These are phyloP conservation scores for Lyophyllum atratum DNA, from an alignment of 768 basidiomycete genomes.

Conservation along the genomic window DNA sequence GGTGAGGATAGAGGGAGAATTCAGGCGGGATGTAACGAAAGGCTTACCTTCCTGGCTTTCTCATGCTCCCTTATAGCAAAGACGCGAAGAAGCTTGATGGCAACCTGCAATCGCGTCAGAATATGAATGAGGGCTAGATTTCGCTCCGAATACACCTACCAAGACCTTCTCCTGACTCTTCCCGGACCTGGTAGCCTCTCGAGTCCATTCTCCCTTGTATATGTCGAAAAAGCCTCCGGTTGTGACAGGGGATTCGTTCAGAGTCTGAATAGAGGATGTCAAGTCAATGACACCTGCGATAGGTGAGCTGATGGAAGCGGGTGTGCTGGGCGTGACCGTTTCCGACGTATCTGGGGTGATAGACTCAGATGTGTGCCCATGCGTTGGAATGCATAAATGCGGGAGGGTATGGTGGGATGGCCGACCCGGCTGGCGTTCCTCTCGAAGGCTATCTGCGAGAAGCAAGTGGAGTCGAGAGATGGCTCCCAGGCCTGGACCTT, in stretches of 20 bases:
- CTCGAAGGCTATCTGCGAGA: too few relatives aligned
- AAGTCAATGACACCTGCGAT: slow-evolving; percentile 35
- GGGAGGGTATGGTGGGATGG: not conserved
- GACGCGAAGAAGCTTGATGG: slow-evolving; percentile 47
- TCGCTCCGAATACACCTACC: not conserved
- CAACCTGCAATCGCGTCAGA: slow-evolving; percentile 34
- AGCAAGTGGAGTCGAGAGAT: too few relatives aligned
- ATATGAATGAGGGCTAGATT: not conserved
- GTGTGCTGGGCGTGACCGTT: slow-evolving; percentile 13
- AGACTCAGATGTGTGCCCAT: not conserved
- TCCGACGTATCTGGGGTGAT: slow-evolving; percentile 17
- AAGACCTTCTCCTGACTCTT: not conserved
- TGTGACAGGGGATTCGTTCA: slow-evolving; percentile 34
- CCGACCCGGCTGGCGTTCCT: not conserved
- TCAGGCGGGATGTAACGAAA: not conserved
- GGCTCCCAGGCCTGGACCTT: too few relatives aligned
- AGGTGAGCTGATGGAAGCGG: slow-evolving; percentile 28
- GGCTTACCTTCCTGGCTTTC: slow-evolving; percentile 35
- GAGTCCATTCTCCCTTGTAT: slow-evolving; percentile 41
- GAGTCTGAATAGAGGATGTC: slow-evolving; percentile 26
- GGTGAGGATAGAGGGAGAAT: not conserved
- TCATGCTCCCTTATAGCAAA: slow-evolving; percentile 30
- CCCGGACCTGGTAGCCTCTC: not conserved
- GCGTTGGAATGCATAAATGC: not conserved
- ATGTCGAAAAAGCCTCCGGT: slow-evolving; percentile 52